Evolutionary conservation across 371 early-diverging fungal genomes (phyloP).

Genomic region (Apophysomyces ossiformis): DNA sequence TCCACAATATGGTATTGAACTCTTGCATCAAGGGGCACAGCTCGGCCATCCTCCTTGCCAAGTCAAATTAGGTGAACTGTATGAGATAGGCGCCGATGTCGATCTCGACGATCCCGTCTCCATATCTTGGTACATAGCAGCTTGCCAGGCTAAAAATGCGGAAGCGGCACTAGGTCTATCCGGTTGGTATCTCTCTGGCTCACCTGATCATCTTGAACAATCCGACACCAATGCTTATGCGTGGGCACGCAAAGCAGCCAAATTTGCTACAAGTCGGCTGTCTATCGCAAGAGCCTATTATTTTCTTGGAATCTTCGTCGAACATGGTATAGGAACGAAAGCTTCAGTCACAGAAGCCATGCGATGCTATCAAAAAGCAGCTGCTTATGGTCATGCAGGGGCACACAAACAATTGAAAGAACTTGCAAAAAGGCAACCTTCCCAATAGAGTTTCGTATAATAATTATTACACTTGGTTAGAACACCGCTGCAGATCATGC

Average conservation of each 20-base stretch:
- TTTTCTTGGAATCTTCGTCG: slow-evolving; percentile 76
- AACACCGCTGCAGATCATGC: too few relatives aligned
- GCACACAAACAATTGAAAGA: background rate
- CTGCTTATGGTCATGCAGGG: slow-evolving; percentile 55
- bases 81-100: slow-evolving; percentile 88
- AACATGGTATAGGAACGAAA: slow-evolving; percentile 69
- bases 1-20: slow-evolving; percentile 81
- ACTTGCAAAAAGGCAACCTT: background rate
- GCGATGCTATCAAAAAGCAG: slow-evolving; percentile 73
- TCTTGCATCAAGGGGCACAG: slow-evolving; percentile 87
- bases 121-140: slow-evolving; percentile 93
- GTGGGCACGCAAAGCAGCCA: slow-evolving; percentile 86
- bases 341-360: slow-evolving; percentile 42
- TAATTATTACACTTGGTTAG: too few relatives aligned
- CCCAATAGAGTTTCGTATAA: too few relatives aligned
- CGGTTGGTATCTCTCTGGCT: slow-evolving; percentile 89
- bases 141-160: slow-evolving; percentile 80
- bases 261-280: slow-evolving; percentile 13
- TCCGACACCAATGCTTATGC: slow-evolving; percentile 83
- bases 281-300: slow-evolving; percentile 76
- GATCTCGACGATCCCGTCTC: slow-evolving; percentile 83
- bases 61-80: slow-evolving; percentile 88
- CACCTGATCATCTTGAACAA: slow-evolving; percentile 68
- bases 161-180: slow-evolving; percentile 85
- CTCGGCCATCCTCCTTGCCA: slow-evolving; percentile 91